Evolutionary conservation across 352 stramenopile species (phyloP).

Genomic region (Globisporangium spiculum): DNA sequence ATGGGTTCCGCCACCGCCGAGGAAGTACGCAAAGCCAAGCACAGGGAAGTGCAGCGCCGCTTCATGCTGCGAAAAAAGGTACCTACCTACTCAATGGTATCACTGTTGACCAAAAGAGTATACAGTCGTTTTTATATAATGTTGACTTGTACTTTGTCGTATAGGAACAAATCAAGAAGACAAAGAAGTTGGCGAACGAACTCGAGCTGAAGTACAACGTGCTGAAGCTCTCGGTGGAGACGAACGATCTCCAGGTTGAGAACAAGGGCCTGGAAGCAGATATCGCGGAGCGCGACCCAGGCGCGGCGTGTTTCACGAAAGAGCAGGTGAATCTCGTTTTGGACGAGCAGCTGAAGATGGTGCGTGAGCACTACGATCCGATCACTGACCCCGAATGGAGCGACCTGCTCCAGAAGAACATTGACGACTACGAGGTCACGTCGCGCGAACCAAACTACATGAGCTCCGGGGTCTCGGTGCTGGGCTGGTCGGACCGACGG

Average conservation of each 20-base stretch:
- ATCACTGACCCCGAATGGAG: constrained; percentile 8
- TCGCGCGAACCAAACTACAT: constrained; percentile 25
- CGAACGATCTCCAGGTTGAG: constrained; percentile 24
- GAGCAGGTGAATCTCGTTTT: constrained; percentile 28
- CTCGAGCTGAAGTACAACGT: constrained; percentile 31
- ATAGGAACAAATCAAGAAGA: constrained; percentile 28
- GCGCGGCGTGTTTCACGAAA: constrained; percentile 8
- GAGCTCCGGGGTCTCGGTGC: constrained; percentile 18
- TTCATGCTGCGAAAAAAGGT: constrained; percentile 49
- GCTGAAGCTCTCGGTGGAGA: constrained; percentile 23
- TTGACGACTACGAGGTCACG: constrained; percentile 26
- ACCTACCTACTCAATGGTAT: neutral
- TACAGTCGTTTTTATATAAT: neutral
- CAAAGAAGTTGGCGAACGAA: constrained; percentile 25
- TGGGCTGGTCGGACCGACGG: constrained; percentile 18
- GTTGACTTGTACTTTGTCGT: neutral
- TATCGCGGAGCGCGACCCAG: neutral
- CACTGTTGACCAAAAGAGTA: neutral
- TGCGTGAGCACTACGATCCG: constrained; percentile 13
- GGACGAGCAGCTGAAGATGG: constrained; percentile 17
- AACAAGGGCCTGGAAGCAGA: constrained; percentile 23
- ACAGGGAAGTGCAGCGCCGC: constrained; percentile 40
- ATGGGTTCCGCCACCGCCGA: neutral
- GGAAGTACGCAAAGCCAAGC: constrained; percentile 36
- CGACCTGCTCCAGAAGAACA: constrained; percentile 22